Evolutionary conservation across 2,329 filamentous ascomycete species (phyloP), one percentile per base, ranked within the genome.

Genomic region (Pestalotiopsis sp.): DNA sequence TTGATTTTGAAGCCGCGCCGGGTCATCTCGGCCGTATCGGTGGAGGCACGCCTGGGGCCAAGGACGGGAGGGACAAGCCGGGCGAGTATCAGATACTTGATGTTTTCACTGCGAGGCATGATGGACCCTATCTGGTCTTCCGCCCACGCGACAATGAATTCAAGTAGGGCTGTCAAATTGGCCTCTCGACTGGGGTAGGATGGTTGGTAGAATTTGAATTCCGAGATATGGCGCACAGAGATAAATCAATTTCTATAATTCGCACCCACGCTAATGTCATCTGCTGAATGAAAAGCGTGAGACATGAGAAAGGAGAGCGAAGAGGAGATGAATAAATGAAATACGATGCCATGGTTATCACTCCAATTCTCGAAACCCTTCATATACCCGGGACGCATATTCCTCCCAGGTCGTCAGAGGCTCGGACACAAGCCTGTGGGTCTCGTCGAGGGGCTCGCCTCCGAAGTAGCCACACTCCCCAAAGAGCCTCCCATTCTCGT

Each of bases 401-500:
- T 82, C 81, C 66, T 78, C 78, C 79, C 80, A 84, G 3, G 78
- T 82, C 2, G 79, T 82, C 69, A 80, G 74, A 71, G 77, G 75
- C 58, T 83, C 79, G 65, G 76, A 76, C 66, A 82, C 66, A 67
- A 79, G 69, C 58, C 68, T 70, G 22, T 77, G 78, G 66, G 78
- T 81, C 68, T 79, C 77, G 2, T 82, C 77, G 57, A 85, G 75
- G 40, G 72, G 70, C 61, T 69, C 82, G 10, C 83, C 83, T 5
- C 81, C 82, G 72, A 81, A 89, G 70, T 89, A 89, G 0, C 86
- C 86, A 39, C 80, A 83, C 20, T 84, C 80, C 65, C 82, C 79
- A 68, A 88, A 75, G 58, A 89, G 77, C 52, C 82, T 75, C 75
- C 86, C 82, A 68, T 86, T 89, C 75, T 88, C 82, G 38, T 84